Percentiles rank a stretch among this genome's conserved stretches.
These are phyloP conservation scores for Metschnikowia kofuensis DNA, from an alignment of 805 yeast genomes.

Conservation along the genomic window DNA sequence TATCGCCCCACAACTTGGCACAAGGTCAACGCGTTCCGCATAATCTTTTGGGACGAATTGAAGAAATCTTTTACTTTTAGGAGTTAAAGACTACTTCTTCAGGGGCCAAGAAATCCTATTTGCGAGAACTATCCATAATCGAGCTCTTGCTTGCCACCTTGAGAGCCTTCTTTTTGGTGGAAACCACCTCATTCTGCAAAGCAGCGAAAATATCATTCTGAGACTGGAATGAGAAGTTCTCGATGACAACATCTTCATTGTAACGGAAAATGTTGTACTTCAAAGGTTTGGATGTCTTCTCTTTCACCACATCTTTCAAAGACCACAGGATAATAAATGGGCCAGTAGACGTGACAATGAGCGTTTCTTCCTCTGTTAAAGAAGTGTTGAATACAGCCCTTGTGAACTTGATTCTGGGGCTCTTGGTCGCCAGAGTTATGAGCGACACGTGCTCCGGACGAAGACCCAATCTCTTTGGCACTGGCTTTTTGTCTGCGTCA, in stretches of 20 bases:
- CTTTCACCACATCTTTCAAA: conserved; percentile 53
- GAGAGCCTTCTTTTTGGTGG: conserved; percentile 61
- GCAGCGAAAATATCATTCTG: conserved; percentile 71
- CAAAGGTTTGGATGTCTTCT: conserved; percentile 36
- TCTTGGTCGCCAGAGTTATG: conserved; percentile 3
- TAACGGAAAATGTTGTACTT: conserved; percentile 67
- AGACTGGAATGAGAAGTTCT: conserved; percentile 74
- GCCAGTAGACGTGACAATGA: conserved; percentile 75
- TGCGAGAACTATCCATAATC: background rate
- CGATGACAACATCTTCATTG: conserved; percentile 61
- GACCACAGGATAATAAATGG: conserved; percentile 84
- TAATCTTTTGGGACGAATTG: conserved; percentile 60
- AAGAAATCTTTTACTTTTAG: conserved; percentile 50
- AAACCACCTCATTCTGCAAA: conserved; percentile 69
- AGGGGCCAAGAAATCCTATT: background rate
- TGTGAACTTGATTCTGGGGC: conserved; percentile 50
- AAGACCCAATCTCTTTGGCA: conserved; percentile 63
- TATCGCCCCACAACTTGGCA: conserved; percentile 54
- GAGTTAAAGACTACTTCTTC: background rate
- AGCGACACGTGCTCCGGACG: conserved; percentile 66
- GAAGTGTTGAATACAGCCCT: conserved; percentile 78
- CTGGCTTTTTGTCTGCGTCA: conserved; percentile 62
- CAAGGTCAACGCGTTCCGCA: conserved; percentile 57
- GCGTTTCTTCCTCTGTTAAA: conserved; percentile 57
- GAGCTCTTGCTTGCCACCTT: conserved; percentile 33